Evolutionary conservation across 2,329 filamentous ascomycete species (phyloP), one percentile per base, ranked within the genome.

Genomic region (Colletotrichum gloeosporioides): DNA sequence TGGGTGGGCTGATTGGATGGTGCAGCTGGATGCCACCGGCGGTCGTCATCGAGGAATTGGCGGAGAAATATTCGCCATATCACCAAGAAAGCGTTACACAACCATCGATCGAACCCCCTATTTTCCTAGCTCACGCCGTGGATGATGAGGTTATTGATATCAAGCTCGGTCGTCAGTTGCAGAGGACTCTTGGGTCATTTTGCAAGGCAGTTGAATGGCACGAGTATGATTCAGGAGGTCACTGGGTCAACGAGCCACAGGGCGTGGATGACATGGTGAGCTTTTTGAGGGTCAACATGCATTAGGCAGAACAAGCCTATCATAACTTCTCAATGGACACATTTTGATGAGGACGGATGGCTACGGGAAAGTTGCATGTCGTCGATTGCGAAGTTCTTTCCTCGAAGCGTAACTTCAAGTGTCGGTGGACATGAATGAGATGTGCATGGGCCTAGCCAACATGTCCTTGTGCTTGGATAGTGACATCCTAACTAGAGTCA

Each of bases 61-160:
- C 18, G n/a, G 27, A 32, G 5, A 36, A 34, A 9, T 8, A 5
- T 10, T 53, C 36, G 16, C 13, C 18, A 6, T 29, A 63, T 39
- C n/a, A 27, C 18, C 8, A 49, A 1, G 13, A 6, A 13, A 12
- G 6, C 22, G 4, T n/a, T 8, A 3, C n/a, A 15, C 3, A 59
- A 12, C 1, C 27, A 31, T 29, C 13, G 13, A 31, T 49, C 2
- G 6, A 36, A n/a, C 80, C 78, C 15, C 80, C 80, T 2, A 70
- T 83, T 5, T 80, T 84, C 36, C 77, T 84, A 7, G 71, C 70
- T 3, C 83, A 84, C 69, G 76, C 77, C 0, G 31, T 22, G n/a
- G 80, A 85, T 29, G 83, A 84, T 49, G 67, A 80, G 0, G 74
- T 82, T 4, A 79, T 84, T 10, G 79, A 81, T 1, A 34, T 84